These are phyloP conservation scores for Andrographis paniculata DNA, from an alignment of 305 asterid species.

Conservation along the genomic window DNA sequence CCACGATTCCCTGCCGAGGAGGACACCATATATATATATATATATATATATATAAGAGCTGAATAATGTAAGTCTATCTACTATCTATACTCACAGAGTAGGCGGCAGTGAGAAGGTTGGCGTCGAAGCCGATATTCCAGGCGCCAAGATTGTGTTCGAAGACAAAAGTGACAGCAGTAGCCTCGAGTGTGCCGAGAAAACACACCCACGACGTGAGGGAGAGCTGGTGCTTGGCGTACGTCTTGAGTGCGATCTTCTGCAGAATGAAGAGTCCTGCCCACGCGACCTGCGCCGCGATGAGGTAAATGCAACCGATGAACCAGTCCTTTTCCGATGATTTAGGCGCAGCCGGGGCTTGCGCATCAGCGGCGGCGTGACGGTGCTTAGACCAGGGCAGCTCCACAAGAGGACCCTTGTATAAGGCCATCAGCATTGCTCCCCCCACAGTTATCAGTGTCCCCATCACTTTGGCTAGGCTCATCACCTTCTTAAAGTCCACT, in stretches of 20 bases:
- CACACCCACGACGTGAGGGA: constrained; percentile 68
- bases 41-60: too few species aligned
- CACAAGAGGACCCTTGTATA: constrained; percentile 67
- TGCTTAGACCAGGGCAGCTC: constrained; percentile 49
- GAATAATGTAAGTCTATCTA: too few species aligned
- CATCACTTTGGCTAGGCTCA: constrained; percentile 70
- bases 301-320: constrained; percentile 76
- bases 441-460: constrained; percentile 71
- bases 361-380: constrained; percentile 23
- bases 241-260: constrained; percentile 56
- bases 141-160: constrained; percentile 58
- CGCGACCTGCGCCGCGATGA: constrained; percentile 75
- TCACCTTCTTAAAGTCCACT: constrained; percentile 43
- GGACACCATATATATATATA: too few species aligned
- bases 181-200: constrained; percentile 75
- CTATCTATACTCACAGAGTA: constrained; percentile 64
- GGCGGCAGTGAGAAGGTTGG: constrained; percentile 84
- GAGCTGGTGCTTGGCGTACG: constrained; percentile 51
- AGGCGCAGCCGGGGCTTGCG: neutral
- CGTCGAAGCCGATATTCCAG: constrained; percentile 75
- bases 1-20: constrained; percentile 92
- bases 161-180: constrained; percentile 60
- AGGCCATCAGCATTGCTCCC: constrained; percentile 91
- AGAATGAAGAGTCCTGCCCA: constrained; percentile 94
- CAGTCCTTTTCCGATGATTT: constrained; percentile 42